Base-by-base conservation (phyloP, 2,329 filamentous ascomycete genomes). In the Fusarium praegraminearum region DNA sequence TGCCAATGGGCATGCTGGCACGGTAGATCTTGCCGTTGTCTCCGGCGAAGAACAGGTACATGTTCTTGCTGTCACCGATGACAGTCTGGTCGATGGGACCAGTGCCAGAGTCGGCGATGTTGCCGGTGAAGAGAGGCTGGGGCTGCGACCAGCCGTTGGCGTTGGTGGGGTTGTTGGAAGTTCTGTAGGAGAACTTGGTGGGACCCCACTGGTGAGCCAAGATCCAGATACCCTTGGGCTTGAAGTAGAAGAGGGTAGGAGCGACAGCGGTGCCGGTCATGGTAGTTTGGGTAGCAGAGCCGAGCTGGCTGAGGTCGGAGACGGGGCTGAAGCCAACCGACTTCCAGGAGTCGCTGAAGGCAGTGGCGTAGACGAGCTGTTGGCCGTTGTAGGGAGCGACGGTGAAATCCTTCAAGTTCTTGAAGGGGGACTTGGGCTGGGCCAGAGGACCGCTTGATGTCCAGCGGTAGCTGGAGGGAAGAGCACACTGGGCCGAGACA, bases 1-100 rank as follows among this genome's bases (percentile, higher is more conserved):
- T 84, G 47, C 77, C 83, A 26, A 90, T 85, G 38, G 89, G 83
- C 87, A 90, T 91, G 74, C 83, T 86, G 54, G 88, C 76, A 2
- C 89, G 83, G 79, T 91, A 91, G 74, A 91, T 89, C 46, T 84
- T 85, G 76, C 89, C 89, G 67, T 91, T 90, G 78, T 91, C 89
- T 10, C 88, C 89, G 0, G 84, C 83, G 70, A 91, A 91, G 84
- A 91, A 91, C 7, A 91, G 80, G 71, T 90, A 90, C 87, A 90
- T 90, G 78, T 86, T 85, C 9, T 75, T 77, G 74, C 78, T 78
- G 76, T 91, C 89, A 41, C 86, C 87, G 67, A 91, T 91, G 58
- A 91, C 68, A 0, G 87, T 87, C 78, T 90, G 88, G 76, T 91
- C 89, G 64, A 91, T 90, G 13, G 81, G 74, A 1, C 87, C 87